Base-by-base conservation (phyloP, 352 stramenopile genomes). In the Plasmopara viticola region DNA sequence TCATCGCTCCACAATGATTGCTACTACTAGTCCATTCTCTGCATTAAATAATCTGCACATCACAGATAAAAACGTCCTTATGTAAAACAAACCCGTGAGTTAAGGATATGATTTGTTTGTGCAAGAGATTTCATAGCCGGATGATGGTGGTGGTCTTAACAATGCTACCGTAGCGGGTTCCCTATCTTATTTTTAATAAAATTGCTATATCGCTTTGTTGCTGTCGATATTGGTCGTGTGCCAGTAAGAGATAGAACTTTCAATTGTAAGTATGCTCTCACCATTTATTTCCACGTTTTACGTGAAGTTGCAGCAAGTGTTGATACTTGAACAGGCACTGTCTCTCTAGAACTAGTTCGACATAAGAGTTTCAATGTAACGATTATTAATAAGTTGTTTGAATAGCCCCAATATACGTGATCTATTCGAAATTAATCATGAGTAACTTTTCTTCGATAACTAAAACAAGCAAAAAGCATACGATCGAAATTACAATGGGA, bases 151-250 rank as follows among this genome's bases (percentile, higher is more conserved):
- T 25, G 54, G 33, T 43, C 31, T 61, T 9, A 43, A 61, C 48
- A 41, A 51, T 51, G 44, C 5, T 35, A 35, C 31, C 6, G 6
- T 12, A 12, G 31, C 31, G 2, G 31, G 20, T 25, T 30, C 10
- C 43, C 42, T 56, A 48, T 56, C 42, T 12, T 48, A 56, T 9
- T 31, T 18, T 10, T 9, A 30, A 39, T 62, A 43, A 31, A 48
- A 53, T 35, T 12, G 2, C 10, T 35, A 12, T 35, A 35, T 12
- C 10, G 10, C 2, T 12, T 35, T 35, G 44, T 62, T 44, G 40
- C 40, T 51, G 47, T 62, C 48, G 47, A 62, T 56, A 52, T 62
- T 48, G 54, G 47, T 53, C 54, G 46, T 42, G 37, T 44, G 34
- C 44, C 0, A 44, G 10, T 18, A 59, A 58, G 37, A 43, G 12